Evolutionary conservation across 345 rosid species (phyloP), one percentile per base, ranked within the genome.

Genomic region (Rubroshorea leprosula): DNA sequence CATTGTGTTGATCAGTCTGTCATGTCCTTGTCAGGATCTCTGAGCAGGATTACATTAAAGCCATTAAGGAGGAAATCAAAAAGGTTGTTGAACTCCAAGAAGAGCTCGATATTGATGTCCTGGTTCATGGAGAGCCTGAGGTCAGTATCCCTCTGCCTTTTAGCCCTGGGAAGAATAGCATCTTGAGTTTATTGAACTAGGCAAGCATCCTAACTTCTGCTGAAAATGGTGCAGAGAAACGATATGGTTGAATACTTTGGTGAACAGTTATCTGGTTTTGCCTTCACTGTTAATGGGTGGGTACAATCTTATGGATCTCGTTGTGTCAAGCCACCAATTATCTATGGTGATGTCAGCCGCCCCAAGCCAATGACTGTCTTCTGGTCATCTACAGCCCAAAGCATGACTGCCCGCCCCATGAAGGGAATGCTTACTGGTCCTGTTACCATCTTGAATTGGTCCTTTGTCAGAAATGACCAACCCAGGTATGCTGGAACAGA

Each of bases 351-450:
- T 44, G 98, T 92, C 68, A 89, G 98, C 86, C 96, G 98, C 17
- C 98, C 98, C 45, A 86, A 89, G 56, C 80, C 98, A 55, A 92
- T 92, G 96, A 89, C 98, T 1, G 96, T 92, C 51, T 89, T 84
- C 87, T 92, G 96, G 98, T 92, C 98, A 13, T 83, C 96, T 44
- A 57, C 69, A 9, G 98, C 96, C 27, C 98, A 92, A 70, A 92
- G 96, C 83, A 81, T 92, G 95, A 86, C 98, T 51, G 45, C 81
- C 48, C 89, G 96, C 73, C 96, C 96, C 25, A 92, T 92, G 98
- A 92, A 92, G 79, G 98, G 98, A 54, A 91, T 91, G 98, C 98
- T 91, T 75, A 91, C 96, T 87, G n/a, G n/a, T n/a, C n/a, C n/a
- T n/a, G n/a, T n/a, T n/a, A n/a, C n/a, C n/a, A n/a, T n/a, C n/a